phyloP scores from a whole-genome alignment of 306 rosid genomes.

The Cucumis hystrix region DNA sequence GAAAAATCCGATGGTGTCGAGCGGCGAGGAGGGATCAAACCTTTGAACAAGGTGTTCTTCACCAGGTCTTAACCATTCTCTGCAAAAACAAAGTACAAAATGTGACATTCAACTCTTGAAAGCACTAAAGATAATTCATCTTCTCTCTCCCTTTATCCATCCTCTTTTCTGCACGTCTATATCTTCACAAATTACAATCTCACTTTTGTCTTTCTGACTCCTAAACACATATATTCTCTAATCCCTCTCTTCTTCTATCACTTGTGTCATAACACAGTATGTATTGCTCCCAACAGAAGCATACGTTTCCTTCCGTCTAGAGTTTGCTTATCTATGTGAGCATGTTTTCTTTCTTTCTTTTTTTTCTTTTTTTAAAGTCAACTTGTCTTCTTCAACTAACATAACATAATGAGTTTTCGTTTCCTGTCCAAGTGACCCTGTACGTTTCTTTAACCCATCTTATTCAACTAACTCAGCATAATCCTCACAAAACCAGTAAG shows the following conservation, averaged over 20 bases:
- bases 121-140: neutral
- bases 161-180: neutral
- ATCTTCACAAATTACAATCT: neutral
- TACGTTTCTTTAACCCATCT: neutral
- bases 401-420: neutral
- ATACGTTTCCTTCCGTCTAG: neutral
- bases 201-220: neutral
- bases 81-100: constrained; percentile 16
- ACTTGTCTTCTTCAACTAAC: neutral
- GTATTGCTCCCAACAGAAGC: neutral
- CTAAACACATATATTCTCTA: no score
- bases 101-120: neutral
- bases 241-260: no score
- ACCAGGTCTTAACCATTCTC: constrained; percentile 84
- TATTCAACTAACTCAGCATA: no score
- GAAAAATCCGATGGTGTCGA: constrained; percentile 89
- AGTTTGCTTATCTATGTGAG: neutral
- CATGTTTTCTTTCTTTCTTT: neutral
- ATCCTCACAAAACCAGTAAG: no score
- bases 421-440: neutral
- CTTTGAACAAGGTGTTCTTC: constrained; percentile 95
- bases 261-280: no score
- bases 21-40: constrained; percentile 75
- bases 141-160: neutral
- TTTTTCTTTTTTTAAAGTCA: neutral